Percentiles rank a stretch among this genome's conserved stretches.
Evolutionary conservation across 805 yeast species (phyloP).

Genomic region (Kuraishia hungarica): DNA sequence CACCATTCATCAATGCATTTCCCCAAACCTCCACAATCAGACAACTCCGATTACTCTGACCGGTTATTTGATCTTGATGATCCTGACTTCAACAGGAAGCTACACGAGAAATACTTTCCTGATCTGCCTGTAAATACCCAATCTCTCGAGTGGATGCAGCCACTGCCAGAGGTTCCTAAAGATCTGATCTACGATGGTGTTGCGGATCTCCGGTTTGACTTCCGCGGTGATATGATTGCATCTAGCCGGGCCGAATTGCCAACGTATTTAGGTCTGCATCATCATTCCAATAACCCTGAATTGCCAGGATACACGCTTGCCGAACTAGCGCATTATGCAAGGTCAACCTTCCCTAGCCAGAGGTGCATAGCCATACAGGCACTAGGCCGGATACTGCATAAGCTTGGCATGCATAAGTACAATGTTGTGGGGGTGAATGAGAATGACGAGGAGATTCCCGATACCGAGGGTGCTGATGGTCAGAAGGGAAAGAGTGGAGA

Average conservation of each 20-base stretch:
- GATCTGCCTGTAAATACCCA: conserved; percentile 78
- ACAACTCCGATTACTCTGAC: conserved; percentile 20
- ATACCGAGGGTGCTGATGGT: conserved; percentile 21
- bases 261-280: conserved; percentile 69
- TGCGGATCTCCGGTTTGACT: conserved; percentile 78
- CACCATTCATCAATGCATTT: conserved; percentile 46
- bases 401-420: conserved; percentile 57
- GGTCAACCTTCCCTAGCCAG: conserved; percentile 80
- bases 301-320: conserved; percentile 87
- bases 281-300: conserved; percentile 82
- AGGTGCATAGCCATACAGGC: conserved; percentile 81
- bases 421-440: conserved; percentile 14
- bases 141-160: conserved; percentile 88
- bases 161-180: conserved; percentile 30
- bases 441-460: conserved; percentile 15
- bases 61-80: conserved; percentile 54
- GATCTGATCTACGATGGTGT: conserved; percentile 42
- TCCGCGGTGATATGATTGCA: conserved; percentile 67
- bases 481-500: conserved; percentile 31
- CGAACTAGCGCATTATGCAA: conserved; percentile 70
- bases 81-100: conserved; percentile 68
- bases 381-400: conserved; percentile 78
- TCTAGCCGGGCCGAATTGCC: conserved; percentile 28
- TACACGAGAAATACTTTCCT: conserved; percentile 84
- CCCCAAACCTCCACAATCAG: conserved; percentile 37